Percentiles rank a stretch among this genome's conserved stretches.
phyloP scores from a whole-genome alignment of 192 early-diverging fungal genomes.

The Kickxella alabastrina region DNA sequence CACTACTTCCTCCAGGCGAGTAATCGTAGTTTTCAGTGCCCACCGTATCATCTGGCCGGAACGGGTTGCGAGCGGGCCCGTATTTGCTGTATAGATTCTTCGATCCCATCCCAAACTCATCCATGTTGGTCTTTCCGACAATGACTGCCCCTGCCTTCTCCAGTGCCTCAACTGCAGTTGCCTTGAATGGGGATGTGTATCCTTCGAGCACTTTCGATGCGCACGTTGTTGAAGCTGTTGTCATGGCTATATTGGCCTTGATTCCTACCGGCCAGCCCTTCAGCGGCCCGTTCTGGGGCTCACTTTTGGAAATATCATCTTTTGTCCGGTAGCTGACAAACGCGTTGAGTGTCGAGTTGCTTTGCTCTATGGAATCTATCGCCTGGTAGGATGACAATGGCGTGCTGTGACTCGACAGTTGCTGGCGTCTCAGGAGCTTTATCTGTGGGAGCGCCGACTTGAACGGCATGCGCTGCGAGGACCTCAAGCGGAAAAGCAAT shows the following conservation, averaged over 20 bases:
- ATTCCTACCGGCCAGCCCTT: conserved; percentile 67
- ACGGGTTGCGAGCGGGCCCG: conserved; percentile 34
- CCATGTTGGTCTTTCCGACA: conserved; percentile 88
- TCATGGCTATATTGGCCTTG: conserved; percentile 80
- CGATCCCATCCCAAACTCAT: conserved; percentile 96
- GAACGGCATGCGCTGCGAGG: too few relatives aligned
- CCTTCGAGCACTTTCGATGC: conserved; percentile 65
- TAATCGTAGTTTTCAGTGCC: neutral
- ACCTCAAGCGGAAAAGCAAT: too few relatives aligned
- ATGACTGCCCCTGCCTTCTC: conserved; percentile 59
- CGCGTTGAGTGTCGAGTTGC: neutral
- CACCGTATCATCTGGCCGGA: neutral
- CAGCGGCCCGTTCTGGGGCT: conserved; percentile 35
- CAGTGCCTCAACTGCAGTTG: conserved; percentile 67
- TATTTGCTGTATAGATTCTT: conserved; percentile 29
- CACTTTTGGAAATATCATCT: neutral
- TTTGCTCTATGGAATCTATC: too few relatives aligned
- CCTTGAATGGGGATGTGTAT: conserved; percentile 46
- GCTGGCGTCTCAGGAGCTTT: too few relatives aligned
- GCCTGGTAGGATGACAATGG: too few relatives aligned
- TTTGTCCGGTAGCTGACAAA: neutral
- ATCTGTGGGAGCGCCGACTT: too few relatives aligned
- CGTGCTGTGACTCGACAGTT: too few relatives aligned
- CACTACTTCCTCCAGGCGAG: conserved; percentile 83
- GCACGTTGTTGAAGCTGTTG: conserved; percentile 64